Evolutionary conservation across 441 rosid genomes (phyloP).

Genomic region (Pelargonium cotyledonis): DNA sequence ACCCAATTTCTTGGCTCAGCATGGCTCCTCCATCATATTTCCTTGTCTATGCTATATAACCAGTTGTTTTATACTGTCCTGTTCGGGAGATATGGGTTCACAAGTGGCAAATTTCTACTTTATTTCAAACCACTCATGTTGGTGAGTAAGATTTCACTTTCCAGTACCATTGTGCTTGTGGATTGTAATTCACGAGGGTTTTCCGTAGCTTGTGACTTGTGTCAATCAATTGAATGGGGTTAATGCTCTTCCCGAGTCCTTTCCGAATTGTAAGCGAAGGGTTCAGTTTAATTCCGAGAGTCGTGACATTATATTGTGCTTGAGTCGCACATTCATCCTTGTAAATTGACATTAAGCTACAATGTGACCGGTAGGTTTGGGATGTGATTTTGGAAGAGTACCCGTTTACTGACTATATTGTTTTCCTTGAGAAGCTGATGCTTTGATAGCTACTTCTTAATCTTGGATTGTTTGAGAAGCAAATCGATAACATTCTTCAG

Average conservation of each 20-base stretch:
- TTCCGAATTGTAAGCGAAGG: neutral
- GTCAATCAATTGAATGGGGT: neutral
- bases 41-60: neutral
- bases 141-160: neutral
- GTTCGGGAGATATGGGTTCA: neutral
- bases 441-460: neutral
- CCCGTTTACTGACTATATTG: neutral
- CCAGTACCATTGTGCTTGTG: neutral
- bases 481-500: too few relatives aligned
- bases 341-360: neutral
- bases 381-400: neutral
- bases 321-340: neutral
- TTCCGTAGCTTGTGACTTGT: too few relatives aligned
- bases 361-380: neutral
- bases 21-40: constrained; percentile 1
- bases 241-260: neutral
- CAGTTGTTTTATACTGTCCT: neutral
- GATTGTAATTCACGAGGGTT: constrained; percentile 1
- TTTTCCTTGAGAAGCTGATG: neutral
- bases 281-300: neutral
- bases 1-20: neutral
- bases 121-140: neutral
- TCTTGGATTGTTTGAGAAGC: neutral
- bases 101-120: neutral
- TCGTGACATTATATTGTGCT: neutral